phyloP scores from a whole-genome alignment of 2,329 filamentous ascomycete species.

The Ampelomyces quisqualis region DNA sequence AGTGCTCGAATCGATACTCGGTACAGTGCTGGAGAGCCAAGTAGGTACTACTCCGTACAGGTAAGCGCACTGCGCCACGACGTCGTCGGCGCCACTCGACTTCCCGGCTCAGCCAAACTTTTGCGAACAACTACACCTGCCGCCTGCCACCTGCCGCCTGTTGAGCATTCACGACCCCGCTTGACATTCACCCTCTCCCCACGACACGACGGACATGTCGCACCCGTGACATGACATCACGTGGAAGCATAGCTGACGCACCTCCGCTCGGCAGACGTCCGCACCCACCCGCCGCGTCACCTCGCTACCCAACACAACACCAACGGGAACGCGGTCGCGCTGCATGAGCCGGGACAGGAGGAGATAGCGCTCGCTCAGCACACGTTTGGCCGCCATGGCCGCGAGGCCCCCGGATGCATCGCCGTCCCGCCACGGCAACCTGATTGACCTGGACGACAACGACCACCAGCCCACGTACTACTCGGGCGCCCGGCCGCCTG shows the following conservation, averaged over 20 bases:
- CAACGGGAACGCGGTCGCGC: slow-evolving; percentile 14
- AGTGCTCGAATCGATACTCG: neutral
- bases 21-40: neutral
- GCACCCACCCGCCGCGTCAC: slow-evolving; percentile 12
- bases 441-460: slow-evolving; percentile 73
- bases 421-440: slow-evolving; percentile 54
- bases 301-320: slow-evolving; percentile 6
- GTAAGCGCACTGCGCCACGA: slow-evolving; percentile 21
- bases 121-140: slow-evolving; percentile 8
- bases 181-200: neutral
- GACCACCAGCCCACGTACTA: slow-evolving; percentile 71
- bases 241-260: slow-evolving; percentile 26
- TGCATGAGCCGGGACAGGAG: too few relatives aligned
- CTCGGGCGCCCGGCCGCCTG: slow-evolving; percentile 72
- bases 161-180: neutral
- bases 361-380: slow-evolving; percentile 20
- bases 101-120: slow-evolving; percentile 14
- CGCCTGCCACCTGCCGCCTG: neutral
- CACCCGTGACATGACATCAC: too few relatives aligned
- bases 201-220: too few relatives aligned
- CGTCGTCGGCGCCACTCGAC: slow-evolving; percentile 13
- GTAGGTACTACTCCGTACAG: slow-evolving; percentile 1
- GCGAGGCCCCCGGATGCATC: slow-evolving; percentile 57
- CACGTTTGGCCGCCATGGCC: slow-evolving; percentile 47
- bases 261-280: slow-evolving; percentile 16